These are phyloP conservation scores for Austroboletus niveus DNA, from an alignment of 1,284 basidiomycete species.

Conservation along the genomic window DNA sequence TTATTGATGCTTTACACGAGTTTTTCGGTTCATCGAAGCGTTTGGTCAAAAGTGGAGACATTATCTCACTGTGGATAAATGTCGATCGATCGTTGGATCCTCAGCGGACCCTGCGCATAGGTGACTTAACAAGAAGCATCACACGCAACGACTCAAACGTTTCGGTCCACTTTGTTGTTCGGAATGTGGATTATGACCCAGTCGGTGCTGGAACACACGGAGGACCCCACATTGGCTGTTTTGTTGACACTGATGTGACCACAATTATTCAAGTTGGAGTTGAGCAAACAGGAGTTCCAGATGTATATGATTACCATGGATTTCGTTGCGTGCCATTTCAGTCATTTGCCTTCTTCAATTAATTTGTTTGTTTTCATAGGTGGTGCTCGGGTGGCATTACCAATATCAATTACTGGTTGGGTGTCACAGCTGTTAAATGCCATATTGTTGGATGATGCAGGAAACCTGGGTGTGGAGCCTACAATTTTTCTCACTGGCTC, in stretches of 20 bases:
- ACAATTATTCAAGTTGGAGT: conserved; percentile 79
- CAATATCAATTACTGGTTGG: conserved; percentile 34
- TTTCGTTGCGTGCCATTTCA: conserved; percentile 39
- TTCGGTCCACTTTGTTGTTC: conserved; percentile 77
- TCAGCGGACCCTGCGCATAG: conserved; percentile 2
- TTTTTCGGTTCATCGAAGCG: conserved; percentile 63
- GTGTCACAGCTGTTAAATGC: conserved; percentile 56
- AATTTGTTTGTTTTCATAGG: conserved; percentile 10
- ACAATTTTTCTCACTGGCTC: conserved; percentile 75
- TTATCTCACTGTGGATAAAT: conserved; percentile 74
- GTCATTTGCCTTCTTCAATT: background rate
- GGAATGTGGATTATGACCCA: conserved; percentile 70
- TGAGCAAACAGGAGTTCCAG: conserved; percentile 67
- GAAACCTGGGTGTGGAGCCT: conserved; percentile 59
- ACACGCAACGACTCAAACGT: conserved; percentile 28
- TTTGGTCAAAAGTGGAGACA: conserved; percentile 78
- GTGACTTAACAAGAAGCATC: conserved; percentile 4
- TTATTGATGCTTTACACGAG: conserved; percentile 64
- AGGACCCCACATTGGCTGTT: conserved; percentile 80
- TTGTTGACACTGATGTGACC: conserved; percentile 74
- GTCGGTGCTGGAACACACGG: conserved; percentile 32
- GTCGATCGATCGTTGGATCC: conserved; percentile 42
- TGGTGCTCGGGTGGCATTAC: background rate
- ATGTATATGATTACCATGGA: conserved; percentile 55
- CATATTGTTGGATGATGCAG: conserved; percentile 50